Conservation (phyloP, 148 eudicot genomes). For the Polygonum maritimum region DNA sequence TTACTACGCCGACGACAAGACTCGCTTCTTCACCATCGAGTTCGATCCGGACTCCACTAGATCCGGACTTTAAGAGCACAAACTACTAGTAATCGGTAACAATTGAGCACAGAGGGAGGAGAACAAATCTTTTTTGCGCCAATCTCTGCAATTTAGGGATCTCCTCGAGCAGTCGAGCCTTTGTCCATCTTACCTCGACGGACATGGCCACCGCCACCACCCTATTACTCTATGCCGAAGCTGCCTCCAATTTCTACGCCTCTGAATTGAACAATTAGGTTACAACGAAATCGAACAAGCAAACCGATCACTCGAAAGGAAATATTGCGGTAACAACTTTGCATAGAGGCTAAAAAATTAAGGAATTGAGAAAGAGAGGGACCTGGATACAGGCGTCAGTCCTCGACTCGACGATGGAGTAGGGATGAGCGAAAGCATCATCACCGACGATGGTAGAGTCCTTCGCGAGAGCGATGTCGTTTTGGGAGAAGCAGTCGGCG, state of each 20-base stretch:
- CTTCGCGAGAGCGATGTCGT: no score
- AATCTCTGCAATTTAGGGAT: no score
- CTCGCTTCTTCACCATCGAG: no score
- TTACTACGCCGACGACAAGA: no score
- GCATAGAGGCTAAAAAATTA: background rate
- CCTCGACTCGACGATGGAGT: constrained; percentile 38
- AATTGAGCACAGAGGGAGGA: background rate
- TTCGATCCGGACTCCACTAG: no score
- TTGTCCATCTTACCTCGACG: constrained; percentile 58
- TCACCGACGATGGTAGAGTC: constrained; percentile 28
- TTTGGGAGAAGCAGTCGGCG: no score
- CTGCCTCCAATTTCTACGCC: no score
- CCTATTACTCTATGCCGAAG: constrained; percentile 37
- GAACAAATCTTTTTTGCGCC: no score
- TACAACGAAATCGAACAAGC: background rate
- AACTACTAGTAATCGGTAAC: background rate
- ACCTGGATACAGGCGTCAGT: constrained; percentile 35
- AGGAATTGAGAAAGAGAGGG: background rate
- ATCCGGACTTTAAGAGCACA: no score
- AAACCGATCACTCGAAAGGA: background rate
- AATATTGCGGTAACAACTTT: background rate
- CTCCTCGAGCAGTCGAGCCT: constrained; percentile 63
- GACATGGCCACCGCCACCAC: constrained; percentile 54
- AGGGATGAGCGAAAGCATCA: constrained; percentile 51
- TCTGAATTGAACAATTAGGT: constrained; percentile 8